Evolutionary conservation across 2,329 filamentous ascomycete genomes (phyloP).

Genomic region (Fusarium sp.): DNA sequence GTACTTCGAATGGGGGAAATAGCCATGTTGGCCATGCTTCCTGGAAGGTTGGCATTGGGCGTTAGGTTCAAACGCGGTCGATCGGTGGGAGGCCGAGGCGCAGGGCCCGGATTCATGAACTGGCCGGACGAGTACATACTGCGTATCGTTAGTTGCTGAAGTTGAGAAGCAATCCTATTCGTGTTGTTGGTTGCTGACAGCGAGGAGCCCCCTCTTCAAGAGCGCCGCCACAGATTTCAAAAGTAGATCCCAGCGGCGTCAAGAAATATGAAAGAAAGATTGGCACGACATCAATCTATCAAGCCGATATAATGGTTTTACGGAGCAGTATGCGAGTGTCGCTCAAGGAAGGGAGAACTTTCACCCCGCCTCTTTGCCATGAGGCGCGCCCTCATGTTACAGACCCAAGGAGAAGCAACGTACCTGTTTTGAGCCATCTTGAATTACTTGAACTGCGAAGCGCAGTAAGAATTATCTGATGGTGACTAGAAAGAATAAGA

Average conservation of each 20-base stretch:
- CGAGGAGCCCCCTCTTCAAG: background rate
- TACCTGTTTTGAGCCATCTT: conserved; percentile 51
- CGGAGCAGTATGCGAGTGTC: background rate
- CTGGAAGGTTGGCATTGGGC: conserved; percentile 77
- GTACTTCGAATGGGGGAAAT: conserved; percentile 76
- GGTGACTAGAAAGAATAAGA: conserved; percentile 12
- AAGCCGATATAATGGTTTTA: background rate
- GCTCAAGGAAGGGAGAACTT: background rate
- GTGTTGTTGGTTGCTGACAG: conserved; percentile 8
- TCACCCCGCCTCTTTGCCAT: conserved; percentile 29
- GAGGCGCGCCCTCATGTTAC: conserved; percentile 8
- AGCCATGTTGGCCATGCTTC: conserved; percentile 82
- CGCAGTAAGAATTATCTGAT: conserved; percentile 9
- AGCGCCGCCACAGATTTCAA: background rate
- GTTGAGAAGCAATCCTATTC: background rate
- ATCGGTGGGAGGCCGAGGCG: conserved; percentile 87
- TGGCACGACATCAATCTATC: background rate
- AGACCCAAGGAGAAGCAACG: conserved; percentile 14
- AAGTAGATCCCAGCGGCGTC: background rate
- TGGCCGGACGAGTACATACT: conserved; percentile 69
- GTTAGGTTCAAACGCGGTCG: conserved; percentile 84
- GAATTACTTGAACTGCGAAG: conserved; percentile 23
- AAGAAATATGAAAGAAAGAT: background rate
- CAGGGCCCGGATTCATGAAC: conserved; percentile 98
- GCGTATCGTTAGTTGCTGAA: conserved; percentile 32